Percentiles rank a stretch among this genome's conserved stretches.
phyloP scores from a whole-genome alignment of 352 stramenopile genomes.

The Pythium phragmiticola region DNA sequence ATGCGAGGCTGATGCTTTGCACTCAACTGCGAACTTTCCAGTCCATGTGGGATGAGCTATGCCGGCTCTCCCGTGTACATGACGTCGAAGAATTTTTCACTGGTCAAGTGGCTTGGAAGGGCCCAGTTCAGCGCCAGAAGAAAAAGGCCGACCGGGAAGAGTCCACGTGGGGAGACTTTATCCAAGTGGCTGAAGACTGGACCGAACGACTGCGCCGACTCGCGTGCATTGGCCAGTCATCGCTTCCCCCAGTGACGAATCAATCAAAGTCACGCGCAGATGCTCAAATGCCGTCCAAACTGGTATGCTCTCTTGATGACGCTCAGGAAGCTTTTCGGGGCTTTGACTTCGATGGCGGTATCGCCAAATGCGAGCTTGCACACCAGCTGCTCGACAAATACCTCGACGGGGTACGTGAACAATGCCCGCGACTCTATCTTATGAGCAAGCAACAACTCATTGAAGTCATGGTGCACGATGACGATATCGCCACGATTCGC shows the following conservation, averaged over 20 bases:
- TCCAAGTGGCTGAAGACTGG: conserved; percentile 38
- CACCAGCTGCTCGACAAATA: conserved; percentile 42
- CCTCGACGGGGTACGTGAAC: conserved; percentile 34
- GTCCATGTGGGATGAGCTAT: conserved; percentile 40
- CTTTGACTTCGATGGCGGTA: conserved; percentile 54
- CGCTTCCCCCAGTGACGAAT: not conserved
- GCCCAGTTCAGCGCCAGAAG: conserved; percentile 15
- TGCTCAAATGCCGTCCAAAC: conserved; percentile 13
- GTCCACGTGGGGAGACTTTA: conserved; percentile 36
- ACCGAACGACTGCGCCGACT: conserved; percentile 41
- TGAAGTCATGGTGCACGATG: conserved; percentile 39
- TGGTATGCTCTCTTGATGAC: conserved; percentile 39
- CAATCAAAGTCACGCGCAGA: conserved; percentile 1
- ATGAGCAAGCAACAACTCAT: conserved; percentile 43
- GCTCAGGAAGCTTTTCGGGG: conserved; percentile 44
- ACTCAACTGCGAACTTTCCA: conserved; percentile 44
- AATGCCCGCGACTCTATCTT: conserved; percentile 40
- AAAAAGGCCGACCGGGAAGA: conserved; percentile 19
- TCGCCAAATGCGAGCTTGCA: conserved; percentile 38
- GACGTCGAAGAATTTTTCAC: conserved; percentile 66
- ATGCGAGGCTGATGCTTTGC: conserved; percentile 34
- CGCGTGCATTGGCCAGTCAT: conserved; percentile 35
- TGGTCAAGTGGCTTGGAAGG: conserved; percentile 27
- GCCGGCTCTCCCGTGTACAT: conserved; percentile 48
- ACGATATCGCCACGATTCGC: conserved; percentile 32